Evolutionary conservation across 2,329 filamentous ascomycete species (phyloP).

Genomic region (Clonostachys sp.): DNA sequence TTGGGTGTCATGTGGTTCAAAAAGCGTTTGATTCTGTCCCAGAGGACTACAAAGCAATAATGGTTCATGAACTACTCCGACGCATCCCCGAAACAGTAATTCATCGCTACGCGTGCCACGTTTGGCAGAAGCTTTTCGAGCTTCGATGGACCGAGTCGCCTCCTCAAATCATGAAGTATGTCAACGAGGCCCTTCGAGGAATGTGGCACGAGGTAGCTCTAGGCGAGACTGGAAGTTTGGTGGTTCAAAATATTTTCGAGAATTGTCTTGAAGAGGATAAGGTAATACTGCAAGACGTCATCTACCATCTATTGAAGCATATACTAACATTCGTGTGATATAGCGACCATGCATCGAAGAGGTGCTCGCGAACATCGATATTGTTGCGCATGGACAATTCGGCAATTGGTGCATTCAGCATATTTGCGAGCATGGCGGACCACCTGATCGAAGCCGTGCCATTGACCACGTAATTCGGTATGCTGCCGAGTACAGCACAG

Average conservation of each 20-base stretch:
- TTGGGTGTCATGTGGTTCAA: slow-evolving; percentile 96
- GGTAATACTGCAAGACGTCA: slow-evolving; percentile 42
- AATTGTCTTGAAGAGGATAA: slow-evolving; percentile 99
- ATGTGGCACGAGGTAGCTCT: slow-evolving; percentile 99
- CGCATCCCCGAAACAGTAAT: slow-evolving; percentile 97
- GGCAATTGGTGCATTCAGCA: slow-evolving; percentile 99
- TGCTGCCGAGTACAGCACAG: slow-evolving; percentile 95
- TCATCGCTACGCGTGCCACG: slow-evolving; percentile 96
- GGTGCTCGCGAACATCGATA: slow-evolving; percentile 89
- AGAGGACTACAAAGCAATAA: slow-evolving; percentile 95
- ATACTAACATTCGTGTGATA: slow-evolving; percentile 5
- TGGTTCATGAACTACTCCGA: slow-evolving; percentile 96
- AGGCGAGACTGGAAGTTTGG: slow-evolving; percentile 93
- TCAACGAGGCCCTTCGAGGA: slow-evolving; percentile 88
- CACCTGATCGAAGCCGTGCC: slow-evolving; percentile 85
- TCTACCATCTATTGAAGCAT: no score
- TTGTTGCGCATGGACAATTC: slow-evolving; percentile 95
- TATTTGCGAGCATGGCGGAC: slow-evolving; percentile 92
- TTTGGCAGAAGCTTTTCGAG: slow-evolving; percentile 99
- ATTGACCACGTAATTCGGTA: slow-evolving; percentile 94
- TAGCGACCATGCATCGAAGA: slow-evolving; percentile 96
- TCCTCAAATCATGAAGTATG: slow-evolving; percentile 96
- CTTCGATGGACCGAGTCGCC: slow-evolving; percentile 92
- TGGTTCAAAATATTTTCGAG: slow-evolving; percentile 99
- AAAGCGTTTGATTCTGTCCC: slow-evolving; percentile 98